Conservation (phyloP, 2,329 filamentous ascomycete genomes). For the Trichoderma citrinoviride region DNA sequence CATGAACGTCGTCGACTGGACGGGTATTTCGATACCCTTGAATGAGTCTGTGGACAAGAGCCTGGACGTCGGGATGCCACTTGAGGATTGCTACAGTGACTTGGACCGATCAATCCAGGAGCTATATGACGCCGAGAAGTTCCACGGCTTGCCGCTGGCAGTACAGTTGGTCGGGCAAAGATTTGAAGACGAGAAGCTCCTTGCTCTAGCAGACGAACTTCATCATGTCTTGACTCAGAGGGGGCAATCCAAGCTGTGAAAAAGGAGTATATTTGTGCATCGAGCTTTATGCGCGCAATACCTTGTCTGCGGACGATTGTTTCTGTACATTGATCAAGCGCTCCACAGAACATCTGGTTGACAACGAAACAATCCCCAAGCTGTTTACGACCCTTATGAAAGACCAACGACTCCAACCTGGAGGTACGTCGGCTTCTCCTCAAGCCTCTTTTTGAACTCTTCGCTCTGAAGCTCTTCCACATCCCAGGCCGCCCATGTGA, state of each 20-base stretch:
- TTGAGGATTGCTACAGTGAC: neutral
- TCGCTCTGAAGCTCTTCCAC: constrained; percentile 28
- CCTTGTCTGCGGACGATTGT: too few species aligned
- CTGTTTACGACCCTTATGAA: neutral
- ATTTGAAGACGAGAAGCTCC: neutral
- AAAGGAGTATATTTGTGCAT: too few species aligned
- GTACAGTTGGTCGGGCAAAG: neutral
- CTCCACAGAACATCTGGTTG: too few species aligned
- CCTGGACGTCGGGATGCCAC: neutral
- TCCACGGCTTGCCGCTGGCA: neutral
- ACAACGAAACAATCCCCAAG: too few species aligned
- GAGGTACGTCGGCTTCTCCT: constrained; percentile 18
- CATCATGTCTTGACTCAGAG: neutral
- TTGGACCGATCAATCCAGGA: neutral
- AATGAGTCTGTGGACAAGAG: neutral
- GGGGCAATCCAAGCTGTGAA: neutral
- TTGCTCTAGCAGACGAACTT: neutral
- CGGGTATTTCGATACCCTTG: neutral
- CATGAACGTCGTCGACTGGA: neutral
- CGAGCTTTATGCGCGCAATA: too few species aligned
- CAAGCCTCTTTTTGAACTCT: constrained; percentile 14
- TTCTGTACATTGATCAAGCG: too few species aligned
- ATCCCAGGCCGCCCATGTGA: constrained; percentile 43
- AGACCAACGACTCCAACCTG: constrained; percentile 18
- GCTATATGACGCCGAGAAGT: neutral